A percentile compares a stretch with the other conserved stretches of the same genome.
These are phyloP conservation scores for Aspergillus awamori DNA, from an alignment of 2,329 filamentous ascomycete species.

Conservation along the genomic window DNA sequence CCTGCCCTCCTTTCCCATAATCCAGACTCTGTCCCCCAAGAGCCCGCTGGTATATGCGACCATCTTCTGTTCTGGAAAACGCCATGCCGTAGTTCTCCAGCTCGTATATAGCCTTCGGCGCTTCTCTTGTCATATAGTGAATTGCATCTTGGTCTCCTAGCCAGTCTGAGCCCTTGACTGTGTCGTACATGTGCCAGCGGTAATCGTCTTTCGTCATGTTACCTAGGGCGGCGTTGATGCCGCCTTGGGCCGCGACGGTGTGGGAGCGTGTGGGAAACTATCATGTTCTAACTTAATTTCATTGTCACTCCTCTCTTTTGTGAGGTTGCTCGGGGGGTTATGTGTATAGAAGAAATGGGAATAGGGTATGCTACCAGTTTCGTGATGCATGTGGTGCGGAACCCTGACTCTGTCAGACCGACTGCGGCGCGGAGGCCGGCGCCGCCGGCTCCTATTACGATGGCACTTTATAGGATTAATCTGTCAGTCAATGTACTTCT, in stretches of 20 bases:
- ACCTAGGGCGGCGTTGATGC: constrained; percentile 11
- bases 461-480: constrained; percentile 7
- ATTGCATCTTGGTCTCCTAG: constrained; percentile 11
- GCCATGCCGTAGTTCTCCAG: constrained; percentile 97
- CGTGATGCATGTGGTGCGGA: constrained; percentile 25
- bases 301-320: neutral
- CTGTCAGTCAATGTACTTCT: too few species aligned
- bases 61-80: constrained; percentile 91
- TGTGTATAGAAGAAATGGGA: neutral
- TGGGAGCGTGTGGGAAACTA: constrained; percentile 27
- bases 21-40: constrained; percentile 97
- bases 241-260: constrained; percentile 15
- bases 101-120: constrained; percentile 51
- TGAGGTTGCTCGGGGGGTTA: too few species aligned
- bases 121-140: constrained; percentile 11
- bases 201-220: constrained; percentile 11
- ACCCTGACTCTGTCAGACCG: constrained; percentile 22
- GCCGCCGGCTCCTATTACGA: constrained; percentile 24
- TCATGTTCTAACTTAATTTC: neutral
- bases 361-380: constrained; percentile 15
- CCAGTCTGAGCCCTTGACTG: constrained; percentile 13
- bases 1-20: constrained; percentile 94
- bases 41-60: constrained; percentile 97
- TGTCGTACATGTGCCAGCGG: constrained; percentile 14
- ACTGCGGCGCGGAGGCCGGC: constrained; percentile 25